Base-by-base conservation (phyloP, 257 asterid genomes). In the Leptodermis oblonga region DNA sequence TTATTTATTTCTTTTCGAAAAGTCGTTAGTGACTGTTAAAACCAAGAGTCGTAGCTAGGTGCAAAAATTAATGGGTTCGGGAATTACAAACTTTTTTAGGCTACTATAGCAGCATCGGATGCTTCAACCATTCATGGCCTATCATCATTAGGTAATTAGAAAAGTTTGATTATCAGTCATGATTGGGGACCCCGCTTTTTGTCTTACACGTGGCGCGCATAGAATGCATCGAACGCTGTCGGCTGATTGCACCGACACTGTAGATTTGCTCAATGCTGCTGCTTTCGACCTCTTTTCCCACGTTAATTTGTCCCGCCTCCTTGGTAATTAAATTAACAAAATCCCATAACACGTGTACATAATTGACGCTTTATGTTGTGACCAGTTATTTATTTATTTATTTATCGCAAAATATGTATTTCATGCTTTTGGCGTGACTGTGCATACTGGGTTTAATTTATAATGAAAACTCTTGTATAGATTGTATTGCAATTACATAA, bases 131-230 rank as follows among this genome's bases (percentile, higher is more conserved):
- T 65, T 26, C 71, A 28, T 43, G 67, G 42, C 30, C 22, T 22
- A 2, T 43, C 67, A 73, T 65, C 14, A 73, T 65, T 43, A 42
- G 33, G 41, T 55, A 65, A 65, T 73, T 61, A 55, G 42, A 41
- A 72, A n/a, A 45, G 23, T 51, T 31, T 43, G 54, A 41, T 64
- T 20, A 2, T 25, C 52, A 46, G 13, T 17, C 52, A 68, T 68
- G 62, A 52, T 68, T 68, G 63, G 52, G 52, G 49, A 25, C 3
- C 51, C 72, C 63, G 1, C 26, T 5, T 7, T n/a, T 1, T 36
- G 25, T 52, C 39, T 36, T 26, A 22, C 72, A 68, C 63, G 63
- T 68, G 71, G 30, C 71, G 22, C 4, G 7, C 37, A 22, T 41
- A 37, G 5, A 28, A 12, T 52, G 63, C 23, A 23, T 28, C 41